phyloP scores from a whole-genome alignment of 768 basidiomycete species.

The Auriscalpium microsporum region DNA sequence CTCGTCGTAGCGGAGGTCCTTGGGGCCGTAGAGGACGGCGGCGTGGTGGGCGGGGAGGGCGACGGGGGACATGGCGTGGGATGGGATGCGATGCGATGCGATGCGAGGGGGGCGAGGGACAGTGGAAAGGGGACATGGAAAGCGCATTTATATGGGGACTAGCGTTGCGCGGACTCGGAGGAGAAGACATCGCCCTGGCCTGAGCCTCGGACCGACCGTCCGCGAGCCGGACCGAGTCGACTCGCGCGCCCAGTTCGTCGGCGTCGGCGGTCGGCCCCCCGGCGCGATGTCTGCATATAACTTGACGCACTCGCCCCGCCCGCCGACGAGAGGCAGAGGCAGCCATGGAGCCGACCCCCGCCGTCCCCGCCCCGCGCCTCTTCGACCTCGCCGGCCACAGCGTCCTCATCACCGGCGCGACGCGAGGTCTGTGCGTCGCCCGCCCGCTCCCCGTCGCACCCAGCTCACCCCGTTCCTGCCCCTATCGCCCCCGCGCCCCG shows the following conservation, averaged over 20 bases:
- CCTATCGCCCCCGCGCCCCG: no score
- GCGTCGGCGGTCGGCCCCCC: not conserved
- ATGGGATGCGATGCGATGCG: no score
- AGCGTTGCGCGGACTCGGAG: not conserved
- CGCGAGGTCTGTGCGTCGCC: conserved; percentile 45
- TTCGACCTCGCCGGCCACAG: conserved; percentile 62
- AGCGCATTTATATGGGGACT: not conserved
- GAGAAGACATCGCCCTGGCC: not conserved
- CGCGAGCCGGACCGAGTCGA: not conserved
- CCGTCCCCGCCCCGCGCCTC: conserved; percentile 41
- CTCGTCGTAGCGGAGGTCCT: conserved; percentile 74
- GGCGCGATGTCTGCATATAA: not conserved
- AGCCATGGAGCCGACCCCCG: conserved; percentile 47
- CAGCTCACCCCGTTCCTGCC: conserved; percentile 2
- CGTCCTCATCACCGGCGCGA: conserved; percentile 74
- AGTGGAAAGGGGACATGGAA: conserved; percentile 13
- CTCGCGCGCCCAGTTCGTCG: not conserved
- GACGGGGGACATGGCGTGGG: conserved; percentile 32
- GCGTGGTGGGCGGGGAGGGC: conserved; percentile 54
- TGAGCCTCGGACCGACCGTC: not conserved
- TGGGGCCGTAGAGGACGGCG: conserved; percentile 75
- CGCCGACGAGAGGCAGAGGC: no score
- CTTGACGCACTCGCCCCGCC: not conserved
- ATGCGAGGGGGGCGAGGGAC: conserved; percentile 15
- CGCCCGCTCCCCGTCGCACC: not conserved